Conservation (phyloP, 257 asterid genomes). For the Handroanthus guayacan region DNA sequence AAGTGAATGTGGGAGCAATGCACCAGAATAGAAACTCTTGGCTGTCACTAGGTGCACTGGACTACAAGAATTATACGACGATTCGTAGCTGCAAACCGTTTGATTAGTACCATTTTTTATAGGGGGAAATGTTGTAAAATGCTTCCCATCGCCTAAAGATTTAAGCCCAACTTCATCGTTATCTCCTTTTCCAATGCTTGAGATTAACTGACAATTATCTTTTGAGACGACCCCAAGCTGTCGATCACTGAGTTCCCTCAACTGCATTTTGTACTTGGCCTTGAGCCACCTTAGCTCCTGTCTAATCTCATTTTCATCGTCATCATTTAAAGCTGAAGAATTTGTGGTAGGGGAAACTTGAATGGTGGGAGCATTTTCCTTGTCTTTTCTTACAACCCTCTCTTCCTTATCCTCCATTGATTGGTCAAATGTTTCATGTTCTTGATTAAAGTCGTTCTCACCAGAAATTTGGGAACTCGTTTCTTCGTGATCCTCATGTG, state of each 20-base stretch:
- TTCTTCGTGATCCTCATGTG: slow-evolving; percentile 50
- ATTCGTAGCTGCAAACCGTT: slow-evolving; percentile 44
- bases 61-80: slow-evolving; percentile 52
- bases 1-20: slow-evolving; percentile 54
- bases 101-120: slow-evolving; percentile 32
- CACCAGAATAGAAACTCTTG: slow-evolving; percentile 55
- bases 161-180: slow-evolving; percentile 28
- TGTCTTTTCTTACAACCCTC: neutral
- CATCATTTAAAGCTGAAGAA: slow-evolving; percentile 40
- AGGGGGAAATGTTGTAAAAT: slow-evolving; percentile 31
- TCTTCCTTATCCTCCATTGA: slow-evolving; percentile 34
- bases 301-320: slow-evolving; percentile 51
- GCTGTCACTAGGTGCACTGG: slow-evolving; percentile 65
- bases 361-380: slow-evolving; percentile 10
- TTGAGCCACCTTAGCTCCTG: slow-evolving; percentile 73
- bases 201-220: slow-evolving; percentile 7
- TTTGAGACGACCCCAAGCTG: slow-evolving; percentile 44
- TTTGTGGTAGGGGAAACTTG: slow-evolving; percentile 29
- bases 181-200: slow-evolving; percentile 10
- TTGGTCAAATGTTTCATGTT: slow-evolving; percentile 24
- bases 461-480: slow-evolving; percentile 25
- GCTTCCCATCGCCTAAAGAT: slow-evolving; percentile 35
- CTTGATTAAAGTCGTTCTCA: slow-evolving; percentile 26
- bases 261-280: slow-evolving; percentile 66
- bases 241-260: slow-evolving; percentile 59